Base-by-base conservation (phyloP, 2,329 filamentous ascomycete genomes). In the Phaeomoniella chlamydospora region DNA sequence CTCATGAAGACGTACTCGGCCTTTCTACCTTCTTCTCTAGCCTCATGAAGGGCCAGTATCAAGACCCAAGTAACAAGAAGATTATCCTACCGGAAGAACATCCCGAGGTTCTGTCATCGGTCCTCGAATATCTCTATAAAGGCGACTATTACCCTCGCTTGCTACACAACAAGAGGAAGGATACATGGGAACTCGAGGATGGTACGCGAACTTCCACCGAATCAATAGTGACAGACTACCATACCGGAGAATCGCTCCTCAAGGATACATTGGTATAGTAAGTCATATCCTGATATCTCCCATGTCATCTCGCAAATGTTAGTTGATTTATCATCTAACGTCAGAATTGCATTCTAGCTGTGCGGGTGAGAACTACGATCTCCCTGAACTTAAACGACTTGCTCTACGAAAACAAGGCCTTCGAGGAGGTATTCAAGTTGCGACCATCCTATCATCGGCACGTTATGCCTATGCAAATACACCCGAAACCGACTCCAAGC, bases 81-180 rank as follows among this genome's bases (percentile, higher is more conserved):
- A 80, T 94, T 53, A 70, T 79, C 35, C 72, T 94, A 2, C 80
- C 84, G 2, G 76, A 88, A 41, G 87, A 94, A 57, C 79, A 87
- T 47, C 85, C 87, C 14, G 85, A 93, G 55, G 79, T 93, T 50
- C 87, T 94, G 58, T 92, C 84, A 5, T 86, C 80, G 4, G 70
- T 94, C 9, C 75, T 94, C 38, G 87, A 94, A 54, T 94, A 80
- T 48, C 74, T 94, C 38, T 92, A 92, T 70, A 92, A 92, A 61
- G 86, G 86, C 44, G 87, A 94, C 58, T 94, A 94, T 62, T 87
- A 79, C 48, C 86, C 87, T 3, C 79, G 80, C 13, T 68, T 93
- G 15, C 61, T 84, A 38, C 84, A 85, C 59, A 84, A 88, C 62
- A 85, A 86, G 64, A 76, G 78, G 43, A 72, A 74, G 37, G 77